Evolutionary conservation across 2,329 filamentous ascomycete species (phyloP).

Genomic region (Hymenoscyphus scutula): DNA sequence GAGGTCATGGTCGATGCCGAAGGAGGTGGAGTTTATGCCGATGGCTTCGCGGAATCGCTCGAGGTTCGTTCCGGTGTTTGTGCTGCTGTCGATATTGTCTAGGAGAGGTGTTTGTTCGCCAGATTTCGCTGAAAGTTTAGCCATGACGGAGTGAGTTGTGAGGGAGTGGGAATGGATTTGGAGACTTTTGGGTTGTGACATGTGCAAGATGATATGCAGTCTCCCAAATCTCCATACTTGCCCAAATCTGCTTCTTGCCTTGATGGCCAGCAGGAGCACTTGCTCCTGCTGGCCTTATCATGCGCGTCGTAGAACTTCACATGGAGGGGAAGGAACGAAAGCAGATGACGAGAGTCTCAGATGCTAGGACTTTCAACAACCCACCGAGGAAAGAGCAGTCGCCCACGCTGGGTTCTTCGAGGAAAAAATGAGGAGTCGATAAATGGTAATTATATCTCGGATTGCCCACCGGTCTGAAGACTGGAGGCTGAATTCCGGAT

Average conservation of each 20-base stretch:
- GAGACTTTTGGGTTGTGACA: background rate
- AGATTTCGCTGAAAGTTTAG: background rate
- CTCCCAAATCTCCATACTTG: background rate
- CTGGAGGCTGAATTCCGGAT: no score
- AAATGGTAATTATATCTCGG: no score
- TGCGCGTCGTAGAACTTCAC: background rate
- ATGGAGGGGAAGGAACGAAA: background rate
- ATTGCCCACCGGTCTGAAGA: no score
- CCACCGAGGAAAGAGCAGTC: background rate
- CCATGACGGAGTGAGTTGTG: background rate
- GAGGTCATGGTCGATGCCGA: slow-evolving; percentile 18
- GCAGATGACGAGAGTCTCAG: slow-evolving; percentile 4
- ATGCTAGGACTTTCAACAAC: background rate
- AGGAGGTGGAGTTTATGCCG: slow-evolving; percentile 23
- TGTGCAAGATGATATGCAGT: background rate
- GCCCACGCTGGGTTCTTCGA: background rate
- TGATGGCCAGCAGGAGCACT: background rate
- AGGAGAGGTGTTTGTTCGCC: slow-evolving; percentile 8
- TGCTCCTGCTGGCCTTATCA: slow-evolving; percentile 6
- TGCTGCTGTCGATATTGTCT: background rate
- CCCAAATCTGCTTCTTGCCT: background rate
- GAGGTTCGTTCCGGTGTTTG: slow-evolving; percentile 18
- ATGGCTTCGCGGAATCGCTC: slow-evolving; percentile 28
- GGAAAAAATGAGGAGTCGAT: background rate
- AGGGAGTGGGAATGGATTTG: background rate